Evolutionary conservation across 495 filamentous ascomycete genomes (phyloP).

Genomic region (Wilcoxina mikolae): DNA sequence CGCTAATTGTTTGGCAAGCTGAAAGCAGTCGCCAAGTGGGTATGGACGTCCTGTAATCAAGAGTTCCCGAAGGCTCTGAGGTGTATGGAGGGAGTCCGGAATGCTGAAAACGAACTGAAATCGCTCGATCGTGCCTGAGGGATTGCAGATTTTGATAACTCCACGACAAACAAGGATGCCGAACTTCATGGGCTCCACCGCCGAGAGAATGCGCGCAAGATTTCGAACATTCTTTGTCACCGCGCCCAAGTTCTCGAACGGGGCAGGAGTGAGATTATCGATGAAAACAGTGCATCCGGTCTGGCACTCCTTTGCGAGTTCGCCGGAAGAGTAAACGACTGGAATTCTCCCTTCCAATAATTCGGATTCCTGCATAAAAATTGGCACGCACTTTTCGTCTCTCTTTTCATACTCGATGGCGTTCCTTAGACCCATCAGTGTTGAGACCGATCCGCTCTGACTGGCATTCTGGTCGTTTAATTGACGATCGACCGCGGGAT

Average conservation of each 20-base stretch:
- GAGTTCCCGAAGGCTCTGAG: slow-evolving; percentile 20
- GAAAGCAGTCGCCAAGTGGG: slow-evolving; percentile 26
- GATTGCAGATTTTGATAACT: slow-evolving; percentile 21
- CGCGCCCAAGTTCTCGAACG: slow-evolving; percentile 7
- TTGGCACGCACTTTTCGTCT: not conserved
- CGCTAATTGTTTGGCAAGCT: slow-evolving; percentile 35
- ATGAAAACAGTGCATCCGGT: slow-evolving; percentile 16
- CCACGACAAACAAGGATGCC: slow-evolving; percentile 39
- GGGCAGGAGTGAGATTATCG: slow-evolving; percentile 16
- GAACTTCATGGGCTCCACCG: slow-evolving; percentile 32
- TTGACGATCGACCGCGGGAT: slow-evolving; percentile 25
- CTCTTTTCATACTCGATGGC: slow-evolving; percentile 4
- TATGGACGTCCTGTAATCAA: slow-evolving; percentile 11
- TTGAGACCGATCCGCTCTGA: slow-evolving; percentile 6
- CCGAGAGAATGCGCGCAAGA: slow-evolving; percentile 32
- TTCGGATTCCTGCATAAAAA: slow-evolving; percentile 12
- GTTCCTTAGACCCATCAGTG: slow-evolving; percentile 12
- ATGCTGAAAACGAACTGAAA: slow-evolving; percentile 23
- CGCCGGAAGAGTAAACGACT: slow-evolving; percentile 18
- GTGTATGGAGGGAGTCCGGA: slow-evolving; percentile 7
- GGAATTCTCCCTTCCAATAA: slow-evolving; percentile 5
- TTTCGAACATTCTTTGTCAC: slow-evolving; percentile 24
- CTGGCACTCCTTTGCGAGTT: slow-evolving; percentile 2
- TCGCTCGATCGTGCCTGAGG: not conserved
- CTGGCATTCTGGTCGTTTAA: slow-evolving; percentile 12